These are phyloP conservation scores for Crithidia fasciculata DNA, from an alignment of 208 protist genomes.

Conservation along the genomic window DNA sequence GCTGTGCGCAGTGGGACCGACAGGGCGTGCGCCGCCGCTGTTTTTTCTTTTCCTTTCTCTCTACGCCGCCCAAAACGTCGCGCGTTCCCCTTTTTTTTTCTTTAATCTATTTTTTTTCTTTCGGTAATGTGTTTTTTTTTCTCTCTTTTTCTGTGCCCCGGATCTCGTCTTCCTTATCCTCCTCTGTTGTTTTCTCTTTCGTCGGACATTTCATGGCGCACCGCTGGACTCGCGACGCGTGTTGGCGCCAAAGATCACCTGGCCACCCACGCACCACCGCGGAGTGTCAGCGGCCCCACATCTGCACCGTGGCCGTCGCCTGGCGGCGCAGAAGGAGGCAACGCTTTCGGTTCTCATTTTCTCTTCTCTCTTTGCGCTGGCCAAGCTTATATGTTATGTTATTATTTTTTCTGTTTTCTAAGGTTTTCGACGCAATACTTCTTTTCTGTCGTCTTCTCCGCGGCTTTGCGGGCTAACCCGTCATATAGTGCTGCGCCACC, in stretches of 20 bases:
- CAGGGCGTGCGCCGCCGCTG: not conserved
- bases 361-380: too few relatives aligned
- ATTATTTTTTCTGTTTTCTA: not conserved
- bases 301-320: too few relatives aligned
- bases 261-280: not conserved
- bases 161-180: not conserved
- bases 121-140: not conserved
- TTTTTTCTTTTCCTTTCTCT: too few relatives aligned
- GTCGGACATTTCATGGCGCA: not conserved
- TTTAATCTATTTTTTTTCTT: too few relatives aligned
- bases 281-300: not conserved
- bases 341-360: too few relatives aligned
- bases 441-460: too few relatives aligned
- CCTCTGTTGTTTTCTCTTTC: not conserved
- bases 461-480: not conserved
- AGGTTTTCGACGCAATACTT: not conserved
- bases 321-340: too few relatives aligned
- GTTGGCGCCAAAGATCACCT: constrained; percentile 2
- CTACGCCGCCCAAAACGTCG: too few relatives aligned
- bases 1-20: not conserved
- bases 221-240: not conserved
- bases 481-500: too few relatives aligned
- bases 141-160: not conserved
- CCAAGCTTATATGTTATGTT: not conserved
- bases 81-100: not conserved